Percentiles rank a stretch among this genome's conserved stretches.
These are phyloP conservation scores for Taiozyma sp. DNA, from an alignment of 1,139 yeast genomes.

Conservation along the genomic window DNA sequence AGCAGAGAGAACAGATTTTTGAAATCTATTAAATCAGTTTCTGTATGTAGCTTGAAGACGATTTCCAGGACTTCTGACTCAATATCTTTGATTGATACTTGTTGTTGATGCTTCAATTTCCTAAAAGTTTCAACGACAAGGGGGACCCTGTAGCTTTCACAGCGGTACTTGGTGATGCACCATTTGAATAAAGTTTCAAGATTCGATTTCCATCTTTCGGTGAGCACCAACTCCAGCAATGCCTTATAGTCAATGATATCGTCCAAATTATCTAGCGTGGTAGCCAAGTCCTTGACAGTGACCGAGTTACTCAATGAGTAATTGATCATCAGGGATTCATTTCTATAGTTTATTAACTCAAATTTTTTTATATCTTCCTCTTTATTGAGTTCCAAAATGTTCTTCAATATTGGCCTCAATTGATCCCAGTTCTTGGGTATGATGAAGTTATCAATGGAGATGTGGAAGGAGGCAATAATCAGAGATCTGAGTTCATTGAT, in stretches of 20 bases:
- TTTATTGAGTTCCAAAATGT: conserved; percentile 31
- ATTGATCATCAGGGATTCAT: conserved; percentile 66
- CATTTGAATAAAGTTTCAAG: conserved; percentile 41
- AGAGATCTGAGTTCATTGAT: conserved; percentile 28
- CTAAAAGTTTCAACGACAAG: conserved; percentile 24
- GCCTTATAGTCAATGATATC: conserved; percentile 8
- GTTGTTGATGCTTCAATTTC: conserved; percentile 7
- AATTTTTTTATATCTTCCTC: conserved; percentile 45
- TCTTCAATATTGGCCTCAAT: conserved; percentile 50
- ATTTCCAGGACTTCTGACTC: conserved; percentile 38
- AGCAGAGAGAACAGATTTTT: conserved; percentile 46
- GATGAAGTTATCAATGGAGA: conserved; percentile 65
- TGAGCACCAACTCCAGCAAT: conserved; percentile 13
- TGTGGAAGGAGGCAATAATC: conserved; percentile 47
- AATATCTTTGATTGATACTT: conserved; percentile 30
- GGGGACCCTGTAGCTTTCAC: conserved; percentile 20
- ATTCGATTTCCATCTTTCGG: conserved; percentile 37
- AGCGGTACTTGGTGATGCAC: conserved; percentile 43
- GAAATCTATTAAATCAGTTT: conserved; percentile 7
- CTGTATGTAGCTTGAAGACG: conserved; percentile 28
- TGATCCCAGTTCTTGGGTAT: conserved; percentile 71
- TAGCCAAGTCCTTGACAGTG: conserved; percentile 12
- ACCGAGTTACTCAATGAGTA: conserved; percentile 18
- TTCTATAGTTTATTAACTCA: conserved; percentile 59
- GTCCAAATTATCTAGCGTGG: conserved; percentile 16